Base-by-base conservation (phyloP, 2,329 filamentous ascomycete genomes). In the Leptographium lundbergii region DNA sequence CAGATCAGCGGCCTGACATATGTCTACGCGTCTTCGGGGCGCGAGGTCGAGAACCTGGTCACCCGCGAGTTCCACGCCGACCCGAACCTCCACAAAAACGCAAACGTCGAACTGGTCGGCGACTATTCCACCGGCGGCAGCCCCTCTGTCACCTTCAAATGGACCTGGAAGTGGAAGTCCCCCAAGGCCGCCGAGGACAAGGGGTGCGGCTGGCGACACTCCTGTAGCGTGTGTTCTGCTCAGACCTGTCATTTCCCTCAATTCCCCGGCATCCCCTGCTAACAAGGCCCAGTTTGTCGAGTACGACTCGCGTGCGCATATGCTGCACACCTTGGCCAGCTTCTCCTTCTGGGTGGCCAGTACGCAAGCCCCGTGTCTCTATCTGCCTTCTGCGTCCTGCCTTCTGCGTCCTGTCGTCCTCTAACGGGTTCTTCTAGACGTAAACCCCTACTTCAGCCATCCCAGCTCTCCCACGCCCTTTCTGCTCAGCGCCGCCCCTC, bases 341-440 rank as follows among this genome's bases (percentile, higher is more conserved):
- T 97, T 99, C 73, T 91, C 89, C 6, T 97, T 96, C 70, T 99
- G 90, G 87, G 91, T 97, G 60, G 82, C 92, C 66, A 92, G 88
- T 86, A 78, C 17, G 61, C 25, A 50, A 50, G 17, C 14, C 22
- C 54, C 54, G 9, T 32, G n/a, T 27, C 39, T 10, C 24, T 7
- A 39, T 5, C 29, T n/a, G n/a, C n/a, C n/a, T n/a, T n/a, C 34
- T 42, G 11, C 24, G 4, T n/a, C n/a, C n/a, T n/a, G n/a, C n/a
- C n/a, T n/a, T n/a, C n/a, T n/a, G n/a, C n/a, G 22, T 54, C n/a
- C 14, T n/a, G 10, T 52, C 47, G 34, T 14, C 17, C 27, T 22
- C 22, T 27, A 39, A 51, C 51, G 10, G 3, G 4, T 17, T 17
- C 4, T 29, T 27, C 27, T 57, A 82, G 80, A 77, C 65, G 70